Base-by-base conservation (phyloP, 352 stramenopile species). In the Phytophthora palmivora region DNA sequence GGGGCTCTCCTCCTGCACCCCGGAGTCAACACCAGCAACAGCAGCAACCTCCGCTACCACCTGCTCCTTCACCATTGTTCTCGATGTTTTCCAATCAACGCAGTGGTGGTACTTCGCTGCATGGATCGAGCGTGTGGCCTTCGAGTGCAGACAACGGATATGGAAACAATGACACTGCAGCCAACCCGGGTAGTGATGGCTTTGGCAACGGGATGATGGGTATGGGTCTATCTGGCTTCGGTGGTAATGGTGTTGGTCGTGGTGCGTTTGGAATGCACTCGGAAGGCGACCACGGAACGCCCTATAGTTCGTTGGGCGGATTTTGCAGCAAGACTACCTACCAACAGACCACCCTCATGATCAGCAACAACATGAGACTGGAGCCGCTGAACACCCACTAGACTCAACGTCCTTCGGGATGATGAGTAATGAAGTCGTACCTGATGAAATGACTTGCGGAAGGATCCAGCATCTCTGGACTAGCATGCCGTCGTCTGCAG, bases 291-390 rank as follows among this genome's bases (percentile, higher is more conserved):
- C 48, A 53, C 36, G 66, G 45, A 16, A 42, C 56, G 14, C 59
- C 72, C 6, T 91, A 90, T 67, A 72, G 68, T 28, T 78, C 82
- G 18, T 71, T 91, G n/a, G 70, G 78, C 7, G 78, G 77, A n/a
- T 88, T 89, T 71, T 93, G 45, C 63, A 81, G 37, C 74, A 66
- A 52, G 71, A 87, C 24, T 93, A 85, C 54, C 60, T 79, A 26
- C 56, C 82, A 19, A 58, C 74, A 14, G 61, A 73, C 11, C 69
- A 86, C 26, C 59, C 74, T 18, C 55, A 65, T 12, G 51, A 66
- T n/a, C 51, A 72, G 26, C 63, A 76, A 32, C 42, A 63, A 45
- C 53, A 70, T 8, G 63, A 63, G 36, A 58, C 44, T 19, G 50
- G 24, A 14, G 44, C 21, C 6, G 42, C 48, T 2, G 74, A 88